Percentiles rank a stretch among this genome's conserved stretches.
Evolutionary conservation across 2,329 filamentous ascomycete species (phyloP).

Genomic region (Aschersonia sp.): DNA sequence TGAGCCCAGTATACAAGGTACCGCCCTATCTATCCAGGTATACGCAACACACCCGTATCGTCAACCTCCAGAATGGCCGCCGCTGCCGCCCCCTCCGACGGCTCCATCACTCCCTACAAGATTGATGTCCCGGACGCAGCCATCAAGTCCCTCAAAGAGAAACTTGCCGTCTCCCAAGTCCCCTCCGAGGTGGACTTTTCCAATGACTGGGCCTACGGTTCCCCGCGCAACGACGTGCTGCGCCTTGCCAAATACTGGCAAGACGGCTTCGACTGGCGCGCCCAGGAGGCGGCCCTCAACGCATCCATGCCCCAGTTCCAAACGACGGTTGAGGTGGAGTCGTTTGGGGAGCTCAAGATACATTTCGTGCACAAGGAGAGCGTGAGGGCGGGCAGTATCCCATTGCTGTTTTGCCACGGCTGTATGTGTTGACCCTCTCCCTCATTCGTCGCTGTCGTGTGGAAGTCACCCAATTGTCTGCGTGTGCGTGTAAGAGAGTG

Average conservation of each 20-base stretch:
- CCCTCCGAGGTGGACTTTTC: constrained; percentile 16
- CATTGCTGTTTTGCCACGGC: constrained; percentile 38
- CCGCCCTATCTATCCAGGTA: too few relatives aligned
- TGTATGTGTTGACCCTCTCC: constrained; percentile 4
- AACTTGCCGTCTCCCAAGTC: constrained; percentile 15
- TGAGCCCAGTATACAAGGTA: too few relatives aligned
- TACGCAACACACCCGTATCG: too few relatives aligned
- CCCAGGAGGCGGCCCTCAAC: constrained; percentile 43
- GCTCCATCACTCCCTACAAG: constrained; percentile 16
- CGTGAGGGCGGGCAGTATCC: constrained; percentile 36
- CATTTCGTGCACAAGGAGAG: constrained; percentile 50
- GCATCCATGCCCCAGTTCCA: constrained; percentile 39
- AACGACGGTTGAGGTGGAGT: constrained; percentile 35
- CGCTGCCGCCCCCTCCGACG: not conserved
- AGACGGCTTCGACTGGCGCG: constrained; percentile 46
- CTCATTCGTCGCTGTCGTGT: too few relatives aligned
- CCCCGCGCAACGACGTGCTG: constrained; percentile 16
- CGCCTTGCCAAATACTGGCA: constrained; percentile 22
- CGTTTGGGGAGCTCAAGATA: constrained; percentile 43
- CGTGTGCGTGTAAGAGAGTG: too few relatives aligned
- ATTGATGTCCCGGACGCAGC: constrained; percentile 18
- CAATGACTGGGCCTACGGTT: constrained; percentile 17
- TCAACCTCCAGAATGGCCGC: too few relatives aligned
- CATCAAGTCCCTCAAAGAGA: constrained; percentile 15
- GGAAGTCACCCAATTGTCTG: too few relatives aligned